These are phyloP conservation scores for Diaporthe batatas DNA, from an alignment of 2,329 filamentous ascomycete genomes.

Conservation along the genomic window DNA sequence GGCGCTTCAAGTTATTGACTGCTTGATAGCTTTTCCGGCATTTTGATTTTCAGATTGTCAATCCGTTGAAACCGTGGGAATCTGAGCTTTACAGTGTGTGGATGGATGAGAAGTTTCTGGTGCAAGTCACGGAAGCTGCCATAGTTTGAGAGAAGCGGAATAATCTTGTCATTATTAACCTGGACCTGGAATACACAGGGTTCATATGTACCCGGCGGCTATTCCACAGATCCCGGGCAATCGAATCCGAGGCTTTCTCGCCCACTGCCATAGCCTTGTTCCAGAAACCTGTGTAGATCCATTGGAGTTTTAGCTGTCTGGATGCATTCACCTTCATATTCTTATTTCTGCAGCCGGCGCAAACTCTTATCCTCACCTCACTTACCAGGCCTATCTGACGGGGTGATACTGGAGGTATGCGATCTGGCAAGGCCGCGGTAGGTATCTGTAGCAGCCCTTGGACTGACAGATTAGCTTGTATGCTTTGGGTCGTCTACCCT, in stretches of 20 bases:
- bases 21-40: constrained; percentile 28
- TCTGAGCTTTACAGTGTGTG: constrained; percentile 16
- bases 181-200: not conserved
- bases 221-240: constrained; percentile 42
- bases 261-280: constrained; percentile 52
- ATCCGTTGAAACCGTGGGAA: constrained; percentile 27
- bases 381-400: too few species aligned
- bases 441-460: too few species aligned
- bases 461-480: too few species aligned
- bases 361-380: too few species aligned
- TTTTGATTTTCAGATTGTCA: constrained; percentile 39
- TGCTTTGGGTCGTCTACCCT: too few species aligned
- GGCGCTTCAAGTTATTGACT: not conserved
- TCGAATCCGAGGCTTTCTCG: constrained; percentile 56
- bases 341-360: too few species aligned
- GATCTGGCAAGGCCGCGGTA: too few species aligned
- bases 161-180: too few species aligned
- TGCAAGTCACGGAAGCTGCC: constrained; percentile 25
- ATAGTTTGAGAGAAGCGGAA: not conserved
- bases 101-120: constrained; percentile 14
- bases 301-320: too few species aligned
- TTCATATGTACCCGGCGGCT: not conserved
- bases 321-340: too few species aligned
- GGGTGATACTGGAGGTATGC: too few species aligned
- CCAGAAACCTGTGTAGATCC: too few species aligned